Evolutionary conservation across 2,329 filamentous ascomycete genomes (phyloP), one percentile per base, ranked within the genome.

Genomic region (Neurospora sp.): DNA sequence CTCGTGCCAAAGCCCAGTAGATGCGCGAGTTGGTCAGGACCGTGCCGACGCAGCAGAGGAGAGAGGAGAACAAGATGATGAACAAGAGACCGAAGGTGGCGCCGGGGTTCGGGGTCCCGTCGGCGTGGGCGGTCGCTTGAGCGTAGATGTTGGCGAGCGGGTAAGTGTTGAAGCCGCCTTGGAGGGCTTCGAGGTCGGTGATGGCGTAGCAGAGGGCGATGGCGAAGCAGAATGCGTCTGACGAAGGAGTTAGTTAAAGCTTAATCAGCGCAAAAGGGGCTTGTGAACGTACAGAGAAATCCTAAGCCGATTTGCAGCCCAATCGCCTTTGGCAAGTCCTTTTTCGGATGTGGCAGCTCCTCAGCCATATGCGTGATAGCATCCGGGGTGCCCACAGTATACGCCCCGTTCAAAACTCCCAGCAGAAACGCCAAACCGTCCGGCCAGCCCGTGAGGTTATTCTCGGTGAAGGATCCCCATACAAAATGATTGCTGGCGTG

Each of bases 321-420:
- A 36, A 87, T 85, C 2, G 80, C 82, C 69, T 81, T 83, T 15
- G 86, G 86, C 4, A 86, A 78, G 72, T 87, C 85, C 69, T 75
- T 78, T 68, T 74, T 79, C 8, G 82, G 82, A 17, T 80, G 77
- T 0, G 80, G 86, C 23, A 89, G 84, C 77, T 89, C 87, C 76
- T 90, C 87, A 4, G 86, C 85, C 74, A 89, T 81, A 77, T 90
- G 88, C 8, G 84, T 85, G 19, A 89, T 86, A 69, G 86, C 85
- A 77, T 91, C 88, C 2, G 88, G 86, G 0, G 87, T 89, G 19
- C 89, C 88, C 36, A 91, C 86, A 23, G 87, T 87, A 75, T 88
- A 91, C 11, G 88, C 87, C 5, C 88, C 89, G 74, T 90, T 91
- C 33, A 91, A 81, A 77, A 91, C 89, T 19, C 89, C 88, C 0